phyloP scores from a whole-genome alignment of 306 rosid species.

The Hippophae gyantsensis region DNA sequence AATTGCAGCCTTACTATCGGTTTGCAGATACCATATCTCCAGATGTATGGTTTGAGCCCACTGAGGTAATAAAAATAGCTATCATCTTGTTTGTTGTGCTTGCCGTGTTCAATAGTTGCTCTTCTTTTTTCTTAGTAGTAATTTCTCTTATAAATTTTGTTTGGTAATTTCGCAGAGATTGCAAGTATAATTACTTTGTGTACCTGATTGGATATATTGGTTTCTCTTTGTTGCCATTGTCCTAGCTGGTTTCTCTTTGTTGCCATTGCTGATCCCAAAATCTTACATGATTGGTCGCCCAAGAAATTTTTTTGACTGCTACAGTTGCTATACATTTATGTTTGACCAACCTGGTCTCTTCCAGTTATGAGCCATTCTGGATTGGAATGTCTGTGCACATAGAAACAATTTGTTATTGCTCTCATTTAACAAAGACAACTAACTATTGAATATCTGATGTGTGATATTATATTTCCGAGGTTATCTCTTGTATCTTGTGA shows the following conservation, averaged over 20 bases:
- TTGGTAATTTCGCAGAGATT: background rate
- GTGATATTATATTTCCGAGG: too few species aligned
- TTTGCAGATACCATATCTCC: constrained; percentile 61
- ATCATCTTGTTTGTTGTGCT: constrained; percentile 15
- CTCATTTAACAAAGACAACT: too few species aligned
- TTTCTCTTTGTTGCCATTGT: too few species aligned
- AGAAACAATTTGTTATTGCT: too few species aligned
- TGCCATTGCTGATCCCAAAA: background rate
- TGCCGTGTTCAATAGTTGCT: background rate
- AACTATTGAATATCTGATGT: too few species aligned
- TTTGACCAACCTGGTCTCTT: background rate
- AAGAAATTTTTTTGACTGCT: background rate
- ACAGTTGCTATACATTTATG: background rate
- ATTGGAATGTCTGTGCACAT: too few species aligned
- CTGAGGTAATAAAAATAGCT: constrained; percentile 42
- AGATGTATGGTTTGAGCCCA: constrained; percentile 91
- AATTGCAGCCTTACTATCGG: constrained; percentile 63
- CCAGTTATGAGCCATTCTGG: too few species aligned
- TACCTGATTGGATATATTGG: background rate
- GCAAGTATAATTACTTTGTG: background rate
- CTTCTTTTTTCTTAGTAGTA: constrained; percentile 2
- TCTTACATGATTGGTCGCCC: background rate
- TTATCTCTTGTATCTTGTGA: too few species aligned
- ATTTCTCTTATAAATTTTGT: background rate
- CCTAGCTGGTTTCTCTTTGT: background rate